Evolutionary conservation across 1,139 yeast species (phyloP).

Genomic region (Diutina pseudorugosa): DNA sequence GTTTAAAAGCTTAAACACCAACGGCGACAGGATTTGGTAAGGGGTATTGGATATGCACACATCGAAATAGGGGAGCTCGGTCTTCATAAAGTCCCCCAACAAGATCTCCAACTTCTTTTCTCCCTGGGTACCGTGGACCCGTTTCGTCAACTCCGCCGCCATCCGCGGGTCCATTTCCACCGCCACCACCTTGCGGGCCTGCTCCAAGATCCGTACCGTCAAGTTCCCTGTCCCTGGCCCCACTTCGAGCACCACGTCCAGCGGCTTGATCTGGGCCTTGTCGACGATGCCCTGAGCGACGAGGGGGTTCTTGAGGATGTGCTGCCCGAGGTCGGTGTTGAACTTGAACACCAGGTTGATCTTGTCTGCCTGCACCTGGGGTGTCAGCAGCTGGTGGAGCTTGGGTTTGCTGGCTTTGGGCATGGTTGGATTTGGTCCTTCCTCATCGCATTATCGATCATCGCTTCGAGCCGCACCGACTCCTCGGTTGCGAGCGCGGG

Average conservation of each 20-base stretch:
- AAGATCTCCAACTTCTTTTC: conserved; percentile 85
- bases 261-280: conserved; percentile 85
- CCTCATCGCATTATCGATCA: background rate
- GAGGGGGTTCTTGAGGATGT: conserved; percentile 86
- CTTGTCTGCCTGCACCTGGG: conserved; percentile 49
- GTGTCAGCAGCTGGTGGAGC: conserved; percentile 32
- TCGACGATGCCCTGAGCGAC: conserved; percentile 98
- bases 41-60: conserved; percentile 96
- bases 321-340: conserved; percentile 96
- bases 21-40: conserved; percentile 92
- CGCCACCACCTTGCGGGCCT: conserved; percentile 85
- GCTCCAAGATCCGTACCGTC: conserved; percentile 84
- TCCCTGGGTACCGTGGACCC: conserved; percentile 93
- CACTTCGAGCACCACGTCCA: conserved; percentile 87
- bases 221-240: conserved; percentile 99
- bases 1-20: conserved; percentile 82
- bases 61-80: conserved; percentile 90
- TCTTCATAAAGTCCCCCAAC: conserved; percentile 92
- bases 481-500: no score
- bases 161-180: conserved; percentile 98
- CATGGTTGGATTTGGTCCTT: conserved; percentile 18
- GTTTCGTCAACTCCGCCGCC: conserved; percentile 97
- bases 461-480: background rate
- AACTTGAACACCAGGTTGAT: conserved; percentile 83
- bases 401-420: conserved; percentile 45